Conservation (phyloP, 2,329 filamentous ascomycete species). For the Colletotrichum ledebouriae region DNA sequence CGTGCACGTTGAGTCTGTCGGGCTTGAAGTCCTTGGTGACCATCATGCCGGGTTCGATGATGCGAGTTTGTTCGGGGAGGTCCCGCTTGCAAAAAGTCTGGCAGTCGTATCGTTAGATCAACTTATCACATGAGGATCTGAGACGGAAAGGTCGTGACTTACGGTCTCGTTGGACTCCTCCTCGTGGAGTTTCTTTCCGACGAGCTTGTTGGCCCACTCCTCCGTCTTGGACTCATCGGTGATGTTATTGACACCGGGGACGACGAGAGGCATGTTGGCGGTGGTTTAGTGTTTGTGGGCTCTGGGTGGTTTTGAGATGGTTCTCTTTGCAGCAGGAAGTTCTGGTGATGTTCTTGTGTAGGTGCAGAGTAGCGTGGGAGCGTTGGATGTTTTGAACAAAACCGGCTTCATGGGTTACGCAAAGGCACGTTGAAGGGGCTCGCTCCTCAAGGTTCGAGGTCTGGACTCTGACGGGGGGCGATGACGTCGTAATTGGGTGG, state of each 20-base stretch:
- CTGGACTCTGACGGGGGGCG: conserved; percentile 23
- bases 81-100: conserved; percentile 73
- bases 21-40: conserved; percentile 69
- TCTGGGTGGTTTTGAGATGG: background rate
- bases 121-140: background rate
- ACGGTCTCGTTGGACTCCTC: conserved; percentile 66
- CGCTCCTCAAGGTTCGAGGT: conserved; percentile 13
- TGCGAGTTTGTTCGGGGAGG: conserved; percentile 67
- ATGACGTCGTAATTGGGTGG: conserved; percentile 40
- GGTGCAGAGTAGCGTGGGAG: background rate
- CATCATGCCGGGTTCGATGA: conserved; percentile 69
- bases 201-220: conserved; percentile 72
- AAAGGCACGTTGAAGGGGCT: conserved; percentile 1
- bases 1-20: conserved; percentile 69
- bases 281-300: conserved; percentile 1
- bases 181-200: conserved; percentile 73
- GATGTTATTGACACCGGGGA: conserved; percentile 68
- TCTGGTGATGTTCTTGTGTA: background rate
- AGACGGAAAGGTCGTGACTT: conserved; percentile 45
- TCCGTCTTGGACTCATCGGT: conserved; percentile 62
- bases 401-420: background rate
- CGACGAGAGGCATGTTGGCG: conserved; percentile 73
- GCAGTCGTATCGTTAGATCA: conserved; percentile 14
- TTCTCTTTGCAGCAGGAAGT: background rate
- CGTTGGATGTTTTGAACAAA: conserved; percentile 9